These are phyloP conservation scores for Candida montana DNA, from an alignment of 805 yeast species.

Conservation along the genomic window DNA sequence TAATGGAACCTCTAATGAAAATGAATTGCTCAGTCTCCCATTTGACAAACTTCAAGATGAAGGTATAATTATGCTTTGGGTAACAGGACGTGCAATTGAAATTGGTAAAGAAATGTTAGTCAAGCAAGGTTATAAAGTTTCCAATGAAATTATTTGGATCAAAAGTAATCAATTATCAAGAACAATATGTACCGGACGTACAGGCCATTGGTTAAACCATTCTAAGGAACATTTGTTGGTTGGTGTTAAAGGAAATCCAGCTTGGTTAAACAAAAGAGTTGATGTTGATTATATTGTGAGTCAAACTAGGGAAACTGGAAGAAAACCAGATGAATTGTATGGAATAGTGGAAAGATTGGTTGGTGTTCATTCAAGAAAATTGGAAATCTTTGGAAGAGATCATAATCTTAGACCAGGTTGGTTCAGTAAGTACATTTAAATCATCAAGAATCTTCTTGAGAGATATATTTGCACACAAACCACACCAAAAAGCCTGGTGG, in stretches of 20 bases:
- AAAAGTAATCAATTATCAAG: constrained; percentile 83
- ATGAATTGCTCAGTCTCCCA: constrained; percentile 62
- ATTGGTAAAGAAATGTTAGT: constrained; percentile 71
- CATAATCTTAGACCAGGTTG: constrained; percentile 87
- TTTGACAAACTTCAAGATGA: constrained; percentile 71
- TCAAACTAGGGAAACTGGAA: constrained; percentile 78
- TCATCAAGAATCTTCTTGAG: too few relatives aligned
- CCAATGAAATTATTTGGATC: constrained; percentile 85
- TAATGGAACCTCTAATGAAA: constrained; percentile 72
- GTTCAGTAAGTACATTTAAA: constrained; percentile 48
- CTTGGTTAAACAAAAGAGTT: constrained; percentile 59
- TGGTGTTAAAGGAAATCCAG: constrained; percentile 77
- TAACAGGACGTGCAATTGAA: constrained; percentile 90
- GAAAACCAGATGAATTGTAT: constrained; percentile 89
- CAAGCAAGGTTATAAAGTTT: constrained; percentile 77
- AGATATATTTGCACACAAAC: too few relatives aligned
- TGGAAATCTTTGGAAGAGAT: constrained; percentile 86
- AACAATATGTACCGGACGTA: constrained; percentile 91
- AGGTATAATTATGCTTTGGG: constrained; percentile 86
- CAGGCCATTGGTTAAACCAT: constrained; percentile 97
- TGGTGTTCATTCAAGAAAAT: constrained; percentile 68
- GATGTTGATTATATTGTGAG: constrained; percentile 80
- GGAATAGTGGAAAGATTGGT: constrained; percentile 81
- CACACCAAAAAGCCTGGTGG: too few relatives aligned
- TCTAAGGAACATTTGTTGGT: constrained; percentile 87